phyloP scores from a whole-genome alignment of 805 yeast genomes.

The Pichia rugopelliculosa region DNA sequence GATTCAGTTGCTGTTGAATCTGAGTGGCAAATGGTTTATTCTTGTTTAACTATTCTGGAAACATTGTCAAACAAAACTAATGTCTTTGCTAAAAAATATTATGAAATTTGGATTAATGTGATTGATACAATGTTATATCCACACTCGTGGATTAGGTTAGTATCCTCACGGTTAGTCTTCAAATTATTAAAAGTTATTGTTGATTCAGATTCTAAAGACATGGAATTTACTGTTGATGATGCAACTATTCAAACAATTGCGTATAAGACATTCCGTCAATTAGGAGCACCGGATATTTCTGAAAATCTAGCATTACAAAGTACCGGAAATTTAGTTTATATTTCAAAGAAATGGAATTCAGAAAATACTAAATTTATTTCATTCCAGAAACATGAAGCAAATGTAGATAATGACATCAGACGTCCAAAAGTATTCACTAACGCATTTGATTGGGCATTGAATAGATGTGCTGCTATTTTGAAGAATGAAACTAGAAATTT shows the following conservation, averaged over 20 bases:
- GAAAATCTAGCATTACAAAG: slow-evolving; percentile 56
- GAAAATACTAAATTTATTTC: slow-evolving; percentile 31
- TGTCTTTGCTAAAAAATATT: slow-evolving; percentile 36
- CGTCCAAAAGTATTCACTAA: slow-evolving; percentile 22
- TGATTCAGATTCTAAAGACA: slow-evolving; percentile 3
- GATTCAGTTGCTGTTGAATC: slow-evolving; percentile 17
- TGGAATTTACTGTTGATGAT: slow-evolving; percentile 36
- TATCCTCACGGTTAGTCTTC: slow-evolving; percentile 54
- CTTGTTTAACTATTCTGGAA: slow-evolving; percentile 44
- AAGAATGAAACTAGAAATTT: slow-evolving; percentile 54
- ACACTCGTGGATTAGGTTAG: slow-evolving; percentile 83
- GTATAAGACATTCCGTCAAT: slow-evolving; percentile 62
- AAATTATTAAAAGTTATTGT: slow-evolving; percentile 34
- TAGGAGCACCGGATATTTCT: slow-evolving; percentile 70
- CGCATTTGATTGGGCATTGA: slow-evolving; percentile 54
- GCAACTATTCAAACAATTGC: slow-evolving; percentile 53
- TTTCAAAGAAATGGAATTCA: slow-evolving; percentile 56
- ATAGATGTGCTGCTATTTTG: slow-evolving; percentile 54
- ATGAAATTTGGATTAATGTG: slow-evolving; percentile 45
- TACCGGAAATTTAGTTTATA: slow-evolving; percentile 56
- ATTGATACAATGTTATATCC: slow-evolving; percentile 64
- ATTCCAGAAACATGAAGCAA: slow-evolving; percentile 10
- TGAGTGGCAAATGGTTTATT: slow-evolving; percentile 75
- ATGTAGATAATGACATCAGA: slow-evolving; percentile 18
- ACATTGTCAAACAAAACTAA: slow-evolving; percentile 12